Evolutionary conservation across 768 basidiomycete species (phyloP), one percentile per base, ranked within the genome.

Genomic region (Sporobolomyces phaffii): DNA sequence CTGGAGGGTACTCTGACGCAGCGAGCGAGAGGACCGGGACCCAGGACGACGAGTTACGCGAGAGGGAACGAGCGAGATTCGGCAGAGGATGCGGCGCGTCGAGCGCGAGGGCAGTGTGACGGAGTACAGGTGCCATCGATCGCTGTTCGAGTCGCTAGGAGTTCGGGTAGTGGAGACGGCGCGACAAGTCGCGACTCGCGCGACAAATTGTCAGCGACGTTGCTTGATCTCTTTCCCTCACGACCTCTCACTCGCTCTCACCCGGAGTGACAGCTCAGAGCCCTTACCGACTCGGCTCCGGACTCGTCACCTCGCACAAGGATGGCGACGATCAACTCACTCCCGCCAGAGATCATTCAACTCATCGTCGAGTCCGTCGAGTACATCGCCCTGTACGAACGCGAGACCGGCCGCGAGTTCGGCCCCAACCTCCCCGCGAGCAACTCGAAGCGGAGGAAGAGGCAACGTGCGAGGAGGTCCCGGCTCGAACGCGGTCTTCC

Each of bases 341-440:
- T 69, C 10, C 68, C 68, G 9, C 56, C 49, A 20, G 68, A 69
- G 50, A 50, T 69, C 41, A 31, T 69, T 36, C 29, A 22, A 43
- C 44, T n/a, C n/a, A 69, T 69, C 49, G 50, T 69, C 20, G 63
- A 65, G 5, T 3, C 45, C 7, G 60, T 69, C 28, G 60, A 62
- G 20, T n/a, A 15, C 22, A 18, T n/a, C 28, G 18, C n/a, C 14
- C 9, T 5, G 5, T 43, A 9, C 7, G 54, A 56, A 24, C 34
- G 24, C n/a, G 22, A 3, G 24, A 56, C 24, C 13, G 40, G 40
- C 2, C n/a, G n/a, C 14, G 41, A 56, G 41, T 56, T 7, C 24
- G 54, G 54, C 11, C 17, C 24, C 24, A 14, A 31, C 26, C 5
- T 36, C 22, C 17, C 36, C 7, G 58, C 44, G n/a, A 43, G 54